These are phyloP conservation scores for Chenopodium suecicum DNA, from an alignment of 148 eudicot genomes.

Conservation along the genomic window DNA sequence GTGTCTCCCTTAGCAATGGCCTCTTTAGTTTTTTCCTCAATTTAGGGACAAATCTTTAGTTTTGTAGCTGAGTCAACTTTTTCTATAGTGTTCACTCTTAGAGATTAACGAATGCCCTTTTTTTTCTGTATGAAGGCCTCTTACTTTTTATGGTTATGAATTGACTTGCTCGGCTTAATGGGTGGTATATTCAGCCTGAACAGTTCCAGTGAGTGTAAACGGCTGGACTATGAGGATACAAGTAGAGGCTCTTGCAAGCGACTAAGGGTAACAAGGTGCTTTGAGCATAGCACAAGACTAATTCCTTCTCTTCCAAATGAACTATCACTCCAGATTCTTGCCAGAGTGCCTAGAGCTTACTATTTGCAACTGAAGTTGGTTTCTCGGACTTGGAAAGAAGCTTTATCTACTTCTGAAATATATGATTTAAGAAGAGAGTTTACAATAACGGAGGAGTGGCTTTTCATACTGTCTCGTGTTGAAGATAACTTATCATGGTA, in stretches of 20 bases:
- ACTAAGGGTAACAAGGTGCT: slow-evolving; percentile 51
- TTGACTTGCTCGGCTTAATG: slow-evolving; percentile 28
- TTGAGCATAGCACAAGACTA: slow-evolving; percentile 58
- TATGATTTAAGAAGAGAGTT: slow-evolving; percentile 73
- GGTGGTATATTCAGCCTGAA: slow-evolving; percentile 47
- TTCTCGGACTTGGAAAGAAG: slow-evolving; percentile 79
- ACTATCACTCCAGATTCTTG: slow-evolving; percentile 85
- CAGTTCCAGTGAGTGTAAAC: slow-evolving; percentile 28
- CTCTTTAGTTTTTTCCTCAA: too few species aligned
- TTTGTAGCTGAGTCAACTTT: neutral
- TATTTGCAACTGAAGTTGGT: slow-evolving; percentile 60
- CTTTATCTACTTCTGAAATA: slow-evolving; percentile 58
- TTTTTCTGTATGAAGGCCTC: slow-evolving; percentile 16
- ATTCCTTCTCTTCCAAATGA: slow-evolving; percentile 96
- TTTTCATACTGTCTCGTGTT: slow-evolving; percentile 64
- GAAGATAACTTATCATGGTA: slow-evolving; percentile 62
- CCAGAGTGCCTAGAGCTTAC: slow-evolving; percentile 73
- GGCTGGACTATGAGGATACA: slow-evolving; percentile 32
- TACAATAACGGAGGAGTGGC: slow-evolving; percentile 77
- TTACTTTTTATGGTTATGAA: slow-evolving; percentile 17
- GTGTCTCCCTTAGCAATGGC: too few species aligned
- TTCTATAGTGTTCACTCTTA: neutral
- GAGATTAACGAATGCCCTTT: neutral
- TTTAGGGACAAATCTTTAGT: too few species aligned
- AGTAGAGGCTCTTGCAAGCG: slow-evolving; percentile 56